Conservation (phyloP, 2,329 filamentous ascomycete genomes). For the Sporothrix curviconia region DNA sequence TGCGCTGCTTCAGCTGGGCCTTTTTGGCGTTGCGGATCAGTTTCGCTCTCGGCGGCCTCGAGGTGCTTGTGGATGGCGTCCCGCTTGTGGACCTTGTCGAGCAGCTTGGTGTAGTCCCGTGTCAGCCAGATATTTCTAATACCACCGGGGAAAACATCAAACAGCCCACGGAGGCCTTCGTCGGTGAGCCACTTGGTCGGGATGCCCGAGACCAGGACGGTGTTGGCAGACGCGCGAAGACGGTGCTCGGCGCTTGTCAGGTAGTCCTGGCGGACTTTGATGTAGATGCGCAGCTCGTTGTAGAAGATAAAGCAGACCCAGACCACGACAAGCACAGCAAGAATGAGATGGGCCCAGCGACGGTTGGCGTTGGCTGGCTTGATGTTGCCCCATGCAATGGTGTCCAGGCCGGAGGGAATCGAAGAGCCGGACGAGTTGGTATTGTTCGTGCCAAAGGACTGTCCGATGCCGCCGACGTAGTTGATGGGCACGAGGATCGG, state of each 20-base stretch:
- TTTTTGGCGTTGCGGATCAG: slow-evolving; percentile 75
- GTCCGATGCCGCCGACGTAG: slow-evolving; percentile 61
- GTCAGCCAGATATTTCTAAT: slow-evolving; percentile 97
- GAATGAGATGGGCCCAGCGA: slow-evolving; percentile 77
- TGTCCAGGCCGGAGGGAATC: slow-evolving; percentile 61
- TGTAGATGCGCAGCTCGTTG: slow-evolving; percentile 76
- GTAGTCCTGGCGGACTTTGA: slow-evolving; percentile 90
- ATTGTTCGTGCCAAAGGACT: slow-evolving; percentile 38
- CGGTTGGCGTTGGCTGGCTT: slow-evolving; percentile 55
- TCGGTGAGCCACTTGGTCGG: slow-evolving; percentile 84
- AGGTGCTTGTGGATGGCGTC: slow-evolving; percentile 64
- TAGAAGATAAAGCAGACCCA: slow-evolving; percentile 89
- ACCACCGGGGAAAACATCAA: slow-evolving; percentile 93
- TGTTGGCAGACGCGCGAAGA: slow-evolving; percentile 87
- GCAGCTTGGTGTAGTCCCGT: slow-evolving; percentile 73
- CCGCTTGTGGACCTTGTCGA: slow-evolving; percentile 75
- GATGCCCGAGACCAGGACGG: slow-evolving; percentile 85
- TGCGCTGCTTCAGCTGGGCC: slow-evolving; percentile 62
- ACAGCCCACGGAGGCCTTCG: slow-evolving; percentile 73
- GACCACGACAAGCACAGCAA: slow-evolving; percentile 69
- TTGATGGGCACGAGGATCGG: slow-evolving; percentile 86
- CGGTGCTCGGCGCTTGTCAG: slow-evolving; percentile 92
- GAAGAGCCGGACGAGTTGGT: slow-evolving; percentile 31
- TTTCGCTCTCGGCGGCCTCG: slow-evolving; percentile 76
- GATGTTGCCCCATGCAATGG: slow-evolving; percentile 85